A percentile compares a stretch with the other conserved stretches of the same genome.
These are phyloP conservation scores for Fusarium mangiferae DNA, from an alignment of 2,329 filamentous ascomycete genomes.

Conservation along the genomic window DNA sequence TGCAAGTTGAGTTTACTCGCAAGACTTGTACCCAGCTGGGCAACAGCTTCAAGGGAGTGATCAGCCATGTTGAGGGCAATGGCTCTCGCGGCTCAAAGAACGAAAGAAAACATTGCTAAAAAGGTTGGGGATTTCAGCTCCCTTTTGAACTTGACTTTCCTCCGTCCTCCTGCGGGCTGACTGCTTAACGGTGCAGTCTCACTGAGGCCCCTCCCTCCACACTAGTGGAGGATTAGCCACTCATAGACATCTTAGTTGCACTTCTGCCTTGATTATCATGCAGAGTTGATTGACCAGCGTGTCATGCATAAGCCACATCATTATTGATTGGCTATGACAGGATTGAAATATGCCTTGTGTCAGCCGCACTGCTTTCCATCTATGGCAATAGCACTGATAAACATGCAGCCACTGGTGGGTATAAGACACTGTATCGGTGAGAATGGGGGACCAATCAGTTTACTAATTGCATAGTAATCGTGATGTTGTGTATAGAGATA, in stretches of 20 bases:
- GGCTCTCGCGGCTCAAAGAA: fast-evolving
- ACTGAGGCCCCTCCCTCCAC: not conserved
- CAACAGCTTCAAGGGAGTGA: not conserved
- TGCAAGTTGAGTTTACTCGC: not conserved
- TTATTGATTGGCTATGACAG: not conserved
- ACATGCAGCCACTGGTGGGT: not conserved
- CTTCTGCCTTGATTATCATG: constrained; percentile 5
- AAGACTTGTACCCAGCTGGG: not conserved
- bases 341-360: not conserved
- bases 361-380: not conserved
- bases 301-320: not conserved
- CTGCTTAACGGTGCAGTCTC: not conserved
- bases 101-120: fast-evolving
- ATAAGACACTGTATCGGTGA: not conserved
- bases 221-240: not conserved
- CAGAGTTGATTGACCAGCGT: not conserved
- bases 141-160: not conserved
- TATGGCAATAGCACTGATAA: not conserved
- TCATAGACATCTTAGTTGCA: not conserved
- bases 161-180: not conserved
- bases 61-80: not conserved
- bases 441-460: not conserved
- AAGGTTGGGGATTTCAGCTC: fast-evolving
- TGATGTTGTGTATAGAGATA: not conserved
- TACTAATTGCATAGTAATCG: not conserved